phyloP scores from a whole-genome alignment of 1,284 basidiomycete genomes.

The Cryptococcus depauperatus region DNA sequence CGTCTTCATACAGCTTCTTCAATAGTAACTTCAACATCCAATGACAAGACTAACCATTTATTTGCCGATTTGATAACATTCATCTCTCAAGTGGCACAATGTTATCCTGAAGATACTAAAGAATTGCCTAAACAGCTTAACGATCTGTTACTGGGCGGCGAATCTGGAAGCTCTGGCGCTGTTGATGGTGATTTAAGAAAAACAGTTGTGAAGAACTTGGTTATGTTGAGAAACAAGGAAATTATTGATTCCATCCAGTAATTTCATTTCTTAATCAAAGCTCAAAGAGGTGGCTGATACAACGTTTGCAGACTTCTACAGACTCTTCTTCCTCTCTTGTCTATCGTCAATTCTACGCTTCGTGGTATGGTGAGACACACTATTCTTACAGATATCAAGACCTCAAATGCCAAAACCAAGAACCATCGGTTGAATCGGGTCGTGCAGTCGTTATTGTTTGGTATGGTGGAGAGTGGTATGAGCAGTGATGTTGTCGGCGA shows the following conservation, averaged over 20 bases:
- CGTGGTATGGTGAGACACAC: slow-evolving; percentile 84
- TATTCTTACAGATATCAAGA: slow-evolving; percentile 90
- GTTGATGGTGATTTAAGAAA: slow-evolving; percentile 56
- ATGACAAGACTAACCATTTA: slow-evolving; percentile 62
- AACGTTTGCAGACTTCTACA: slow-evolving; percentile 63
- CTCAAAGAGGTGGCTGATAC: slow-evolving; percentile 1
- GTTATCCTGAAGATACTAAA: slow-evolving; percentile 78
- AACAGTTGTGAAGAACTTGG: slow-evolving; percentile 75
- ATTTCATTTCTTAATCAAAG: not conserved
- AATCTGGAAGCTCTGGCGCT: slow-evolving; percentile 23
- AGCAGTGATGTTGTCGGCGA: slow-evolving; percentile 67
- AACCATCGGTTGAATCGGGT: slow-evolving; percentile 95
- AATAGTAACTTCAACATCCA: slow-evolving; percentile 15
- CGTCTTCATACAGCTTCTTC: slow-evolving; percentile 53
- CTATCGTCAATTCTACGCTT: slow-evolving; percentile 79
- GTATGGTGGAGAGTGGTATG: slow-evolving; percentile 89
- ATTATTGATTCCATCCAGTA: slow-evolving; percentile 88
- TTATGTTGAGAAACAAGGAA: slow-evolving; percentile 86
- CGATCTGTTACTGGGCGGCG: slow-evolving; percentile 54
- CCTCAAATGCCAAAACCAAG: slow-evolving; percentile 78
- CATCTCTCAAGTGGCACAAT: slow-evolving; percentile 63
- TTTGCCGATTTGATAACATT: slow-evolving; percentile 82
- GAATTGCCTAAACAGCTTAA: slow-evolving; percentile 73
- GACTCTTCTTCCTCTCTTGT: slow-evolving; percentile 85
- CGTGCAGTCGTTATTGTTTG: slow-evolving; percentile 91